Evolutionary conservation across 2,329 filamentous ascomycete genomes (phyloP), one percentile per base, ranked within the genome.

Genomic region (Fusarium tjaetaba): DNA sequence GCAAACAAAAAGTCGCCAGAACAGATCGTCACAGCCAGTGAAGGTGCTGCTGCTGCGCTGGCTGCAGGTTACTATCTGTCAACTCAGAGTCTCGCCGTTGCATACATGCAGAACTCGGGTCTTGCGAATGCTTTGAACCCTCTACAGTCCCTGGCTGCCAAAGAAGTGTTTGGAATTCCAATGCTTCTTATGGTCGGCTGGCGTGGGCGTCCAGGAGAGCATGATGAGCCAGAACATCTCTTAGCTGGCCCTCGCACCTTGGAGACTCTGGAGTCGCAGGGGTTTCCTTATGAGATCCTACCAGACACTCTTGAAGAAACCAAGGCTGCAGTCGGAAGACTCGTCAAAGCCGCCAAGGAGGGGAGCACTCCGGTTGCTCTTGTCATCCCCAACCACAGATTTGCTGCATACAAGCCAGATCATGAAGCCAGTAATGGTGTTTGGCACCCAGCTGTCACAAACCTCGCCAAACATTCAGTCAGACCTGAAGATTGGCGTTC

Each of bases 101-200:
- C 58, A 20, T 61, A 61, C 20, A 56, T 61, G 48, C 48, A 55
- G 4, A 53, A 57, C 18, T 57, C 49, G 6, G 58, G 58, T n/a
- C 49, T 61, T 16, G 34, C 38, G n/a, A 56, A 61, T 15, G 49
- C 63, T 10, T 61, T 66, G 24, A 66, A 66, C 41, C 63, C 58
- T 32, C 49, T 66, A 5, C 58, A 66, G 26, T 66, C 63, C 6
- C 36, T 66, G 28, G 49, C 63, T 18, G 63, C 58, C 8, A 66
- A 66, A n/a, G 58, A 66, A 34, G 63, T 63, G 16, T 66, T 63
- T 49, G 63, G 63, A 18, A 66, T 66, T n/a, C 63, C 63, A 34
- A 42, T 66, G 42, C 51, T 66, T 28, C 63, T 66, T 10, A 20
- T 66, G 58, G 34, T 66, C 10, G 63, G 63, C 18, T 62, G 58